These are phyloP conservation scores for Lipomyces chichibuensis DNA, from an alignment of 805 yeast genomes.

Conservation along the genomic window DNA sequence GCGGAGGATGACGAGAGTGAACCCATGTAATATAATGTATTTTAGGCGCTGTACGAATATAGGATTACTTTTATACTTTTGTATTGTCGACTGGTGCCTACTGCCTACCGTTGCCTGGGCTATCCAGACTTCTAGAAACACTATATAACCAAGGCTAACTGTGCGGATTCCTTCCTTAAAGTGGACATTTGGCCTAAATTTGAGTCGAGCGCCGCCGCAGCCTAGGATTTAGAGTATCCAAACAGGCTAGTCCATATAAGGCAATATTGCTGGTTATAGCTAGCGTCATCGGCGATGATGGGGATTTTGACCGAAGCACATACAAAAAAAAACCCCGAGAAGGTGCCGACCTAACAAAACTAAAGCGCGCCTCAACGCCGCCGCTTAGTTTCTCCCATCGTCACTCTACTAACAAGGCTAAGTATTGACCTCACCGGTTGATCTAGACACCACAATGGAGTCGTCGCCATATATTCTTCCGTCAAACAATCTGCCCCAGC, in stretches of 20 bases:
- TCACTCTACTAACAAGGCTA: background rate
- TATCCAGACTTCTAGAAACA: no score
- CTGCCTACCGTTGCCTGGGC: no score
- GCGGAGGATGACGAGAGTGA: background rate
- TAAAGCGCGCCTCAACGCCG: background rate
- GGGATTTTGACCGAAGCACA: background rate
- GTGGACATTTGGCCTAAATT: no score
- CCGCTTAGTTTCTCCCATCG: background rate
- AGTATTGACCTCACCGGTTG: background rate
- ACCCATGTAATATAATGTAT: background rate
- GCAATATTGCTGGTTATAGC: background rate
- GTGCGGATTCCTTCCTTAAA: no score
- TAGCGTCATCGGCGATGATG: background rate
- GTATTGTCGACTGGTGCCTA: background rate
- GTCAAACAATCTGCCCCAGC: background rate
- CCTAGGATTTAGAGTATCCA: background rate
- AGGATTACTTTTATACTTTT: background rate
- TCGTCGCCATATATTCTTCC: constrained; percentile 33
- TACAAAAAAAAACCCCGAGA: background rate
- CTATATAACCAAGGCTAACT: no score
- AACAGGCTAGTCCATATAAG: background rate
- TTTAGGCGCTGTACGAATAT: no score
- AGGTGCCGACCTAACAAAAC: background rate
- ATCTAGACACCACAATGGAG: constrained; percentile 12
- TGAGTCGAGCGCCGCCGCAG: background rate